Conservation (phyloP, 352 stramenopile species). For the Plasmopara muralis region DNA sequence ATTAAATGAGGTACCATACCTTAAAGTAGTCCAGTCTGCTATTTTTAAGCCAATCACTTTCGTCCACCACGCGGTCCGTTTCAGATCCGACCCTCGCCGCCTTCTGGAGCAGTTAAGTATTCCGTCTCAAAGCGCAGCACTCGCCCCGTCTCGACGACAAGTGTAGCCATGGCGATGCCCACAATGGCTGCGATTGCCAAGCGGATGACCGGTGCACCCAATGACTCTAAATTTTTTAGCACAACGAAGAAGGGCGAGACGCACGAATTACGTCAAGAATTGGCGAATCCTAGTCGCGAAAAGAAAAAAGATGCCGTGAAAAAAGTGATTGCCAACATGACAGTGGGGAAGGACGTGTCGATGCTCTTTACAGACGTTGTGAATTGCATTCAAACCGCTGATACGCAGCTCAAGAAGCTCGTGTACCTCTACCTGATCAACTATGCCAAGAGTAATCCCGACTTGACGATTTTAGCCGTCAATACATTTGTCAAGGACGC, state of each 20-base stretch:
- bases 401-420: conserved; percentile 99
- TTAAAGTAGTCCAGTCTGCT: background rate
- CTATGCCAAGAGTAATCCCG: conserved; percentile 99
- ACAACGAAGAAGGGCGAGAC: conserved; percentile 98
- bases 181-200: conserved; percentile 85
- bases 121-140: background rate
- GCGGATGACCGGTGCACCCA: conserved; percentile 85
- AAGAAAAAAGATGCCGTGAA: conserved; percentile 99
- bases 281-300: conserved; percentile 94
- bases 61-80: conserved; percentile 13
- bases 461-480: conserved; percentile 98
- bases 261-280: conserved; percentile 96
- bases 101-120: background rate
- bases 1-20: background rate
- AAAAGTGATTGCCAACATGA: conserved; percentile 99
- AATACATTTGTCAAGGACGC: conserved; percentile 98
- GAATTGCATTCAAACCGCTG: conserved; percentile 98
- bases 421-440: conserved; percentile 99
- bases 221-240: conserved; percentile 98
- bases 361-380: conserved; percentile 99
- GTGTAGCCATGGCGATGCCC: conserved; percentile 63
- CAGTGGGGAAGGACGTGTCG: conserved; percentile 98
- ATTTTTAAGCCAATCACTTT: conserved; percentile 9
- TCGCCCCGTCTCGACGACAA: background rate
- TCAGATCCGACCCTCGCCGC: conserved; percentile 8